A percentile compares a stretch with the other conserved stretches of the same genome.
Evolutionary conservation across 2,329 filamentous ascomycete genomes (phyloP).

Genomic region (Fusarium chuoi): DNA sequence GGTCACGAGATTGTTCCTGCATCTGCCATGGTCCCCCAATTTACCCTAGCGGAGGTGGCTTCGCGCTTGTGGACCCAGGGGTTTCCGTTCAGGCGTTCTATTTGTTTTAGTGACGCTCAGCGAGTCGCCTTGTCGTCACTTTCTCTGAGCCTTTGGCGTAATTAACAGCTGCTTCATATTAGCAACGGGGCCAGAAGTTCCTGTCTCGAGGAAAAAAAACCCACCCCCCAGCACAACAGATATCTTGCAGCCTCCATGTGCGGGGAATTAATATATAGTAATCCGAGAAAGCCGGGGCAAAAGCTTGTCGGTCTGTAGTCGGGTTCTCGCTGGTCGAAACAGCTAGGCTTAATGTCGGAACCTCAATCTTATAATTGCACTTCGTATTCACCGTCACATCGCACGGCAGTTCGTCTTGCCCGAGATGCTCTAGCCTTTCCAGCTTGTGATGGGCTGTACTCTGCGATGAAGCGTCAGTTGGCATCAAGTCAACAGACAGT

Average conservation of each 20-base stretch:
- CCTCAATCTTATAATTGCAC: slow-evolving; percentile 28
- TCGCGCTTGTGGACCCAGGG: slow-evolving; percentile 23
- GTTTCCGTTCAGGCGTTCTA: slow-evolving; percentile 1
- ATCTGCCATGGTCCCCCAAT: slow-evolving; percentile 41
- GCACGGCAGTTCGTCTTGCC: slow-evolving; percentile 2
- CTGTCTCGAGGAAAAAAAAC: slow-evolving; percentile 1
- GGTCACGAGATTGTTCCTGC: slow-evolving; percentile 48
- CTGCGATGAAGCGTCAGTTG: background rate
- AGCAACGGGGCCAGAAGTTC: background rate
- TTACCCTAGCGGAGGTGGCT: slow-evolving; percentile 37
- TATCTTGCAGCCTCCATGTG: slow-evolving; percentile 13
- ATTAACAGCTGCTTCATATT: slow-evolving; percentile 3
- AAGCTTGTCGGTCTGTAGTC: slow-evolving; percentile 34
- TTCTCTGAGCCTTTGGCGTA: slow-evolving; percentile 7
- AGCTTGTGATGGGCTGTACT: background rate
- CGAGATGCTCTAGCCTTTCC: slow-evolving; percentile 6
- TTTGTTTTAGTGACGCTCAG: slow-evolving; percentile 29
- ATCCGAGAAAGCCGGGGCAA: slow-evolving; percentile 26
- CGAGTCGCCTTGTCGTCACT: slow-evolving; percentile 8
- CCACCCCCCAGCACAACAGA: background rate
- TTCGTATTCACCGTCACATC: slow-evolving; percentile 31
- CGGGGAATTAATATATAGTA: slow-evolving; percentile 20
- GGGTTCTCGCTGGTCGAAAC: slow-evolving; percentile 28
- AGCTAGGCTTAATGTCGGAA: slow-evolving; percentile 16
- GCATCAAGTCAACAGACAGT: background rate